phyloP scores from a whole-genome alignment of 805 yeast genomes.

The Debaryomyces prosopidis region DNA sequence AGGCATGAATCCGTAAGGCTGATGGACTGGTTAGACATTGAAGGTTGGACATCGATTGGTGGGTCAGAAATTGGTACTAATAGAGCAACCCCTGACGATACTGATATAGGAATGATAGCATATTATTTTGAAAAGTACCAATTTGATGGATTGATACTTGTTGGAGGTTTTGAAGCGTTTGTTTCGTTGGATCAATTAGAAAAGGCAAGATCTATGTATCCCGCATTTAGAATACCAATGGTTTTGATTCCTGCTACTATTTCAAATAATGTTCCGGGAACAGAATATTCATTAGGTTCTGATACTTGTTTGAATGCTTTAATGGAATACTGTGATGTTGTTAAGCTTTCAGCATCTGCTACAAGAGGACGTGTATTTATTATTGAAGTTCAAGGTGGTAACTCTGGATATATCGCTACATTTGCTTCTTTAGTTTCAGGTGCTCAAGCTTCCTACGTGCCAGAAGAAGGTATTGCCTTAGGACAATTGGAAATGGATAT shows the following conservation, averaged over 20 bases:
- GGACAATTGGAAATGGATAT: slow-evolving; percentile 75
- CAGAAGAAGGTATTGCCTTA: slow-evolving; percentile 77
- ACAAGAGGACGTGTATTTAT: slow-evolving; percentile 93
- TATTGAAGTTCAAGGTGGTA: slow-evolving; percentile 98
- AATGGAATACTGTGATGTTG: slow-evolving; percentile 90
- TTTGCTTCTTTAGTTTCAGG: slow-evolving; percentile 84
- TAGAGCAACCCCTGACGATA: slow-evolving; percentile 74
- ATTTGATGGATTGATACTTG: slow-evolving; percentile 84
- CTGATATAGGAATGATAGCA: slow-evolving; percentile 87
- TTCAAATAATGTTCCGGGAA: slow-evolving; percentile 98
- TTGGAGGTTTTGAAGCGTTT: slow-evolving; percentile 99
- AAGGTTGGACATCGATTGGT: slow-evolving; percentile 85
- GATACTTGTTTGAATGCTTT: slow-evolving; percentile 94
- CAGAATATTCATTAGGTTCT: slow-evolving; percentile 92
- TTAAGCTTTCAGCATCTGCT: slow-evolving; percentile 93
- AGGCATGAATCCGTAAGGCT: slow-evolving; percentile 82
- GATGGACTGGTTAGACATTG: slow-evolving; percentile 81
- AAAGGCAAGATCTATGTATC: slow-evolving; percentile 73
- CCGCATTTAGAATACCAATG: slow-evolving; percentile 93
- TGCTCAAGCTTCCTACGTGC: slow-evolving; percentile 87
- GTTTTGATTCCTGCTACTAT: slow-evolving; percentile 92
- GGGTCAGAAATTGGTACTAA: slow-evolving; percentile 98
- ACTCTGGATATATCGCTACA: slow-evolving; percentile 91
- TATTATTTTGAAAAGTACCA: slow-evolving; percentile 86
- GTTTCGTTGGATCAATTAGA: slow-evolving; percentile 78